These are phyloP conservation scores for Hibiscus syriacus DNA, from an alignment of 345 rosid genomes.

Conservation along the genomic window DNA sequence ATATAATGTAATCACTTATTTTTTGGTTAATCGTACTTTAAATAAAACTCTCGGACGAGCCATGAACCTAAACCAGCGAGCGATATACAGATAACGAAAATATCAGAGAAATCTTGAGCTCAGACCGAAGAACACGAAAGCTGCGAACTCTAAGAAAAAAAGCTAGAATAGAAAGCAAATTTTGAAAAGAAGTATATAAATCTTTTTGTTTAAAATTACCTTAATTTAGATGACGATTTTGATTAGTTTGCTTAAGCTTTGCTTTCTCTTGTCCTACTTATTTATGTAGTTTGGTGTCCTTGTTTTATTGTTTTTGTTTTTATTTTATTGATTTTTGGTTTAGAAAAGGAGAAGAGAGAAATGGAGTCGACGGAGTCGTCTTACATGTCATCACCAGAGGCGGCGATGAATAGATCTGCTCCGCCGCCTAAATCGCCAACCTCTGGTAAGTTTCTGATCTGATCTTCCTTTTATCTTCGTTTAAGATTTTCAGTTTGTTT, in stretches of 20 bases:
- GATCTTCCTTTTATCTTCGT: slow-evolving; percentile 19
- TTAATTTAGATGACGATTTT: not conserved
- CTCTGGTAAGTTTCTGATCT: slow-evolving; percentile 56
- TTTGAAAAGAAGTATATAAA: not conserved
- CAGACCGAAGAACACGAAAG: not conserved
- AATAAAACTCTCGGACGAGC: not conserved
- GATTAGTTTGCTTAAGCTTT: not conserved
- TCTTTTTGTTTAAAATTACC: not conserved
- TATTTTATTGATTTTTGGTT: not conserved
- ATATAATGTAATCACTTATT: no score
- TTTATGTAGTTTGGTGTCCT: not conserved
- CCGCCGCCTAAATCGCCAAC: slow-evolving; percentile 60
- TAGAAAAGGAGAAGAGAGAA: slow-evolving; percentile 7
- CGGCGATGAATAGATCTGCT: slow-evolving; percentile 52
- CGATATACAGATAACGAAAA: not conserved
- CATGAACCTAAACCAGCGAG: not conserved
- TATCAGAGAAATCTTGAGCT: not conserved
- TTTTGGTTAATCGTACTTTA: no score
- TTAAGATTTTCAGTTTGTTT: not conserved
- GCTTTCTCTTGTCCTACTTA: not conserved
- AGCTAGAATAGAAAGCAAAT: not conserved
- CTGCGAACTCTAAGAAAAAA: not conserved
- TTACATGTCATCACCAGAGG: slow-evolving; percentile 76
- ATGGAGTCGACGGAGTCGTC: slow-evolving; percentile 95
- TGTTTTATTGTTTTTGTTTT: not conserved